Conservation (phyloP, 2,329 filamentous ascomycete genomes). For the Thyridium curvatum region DNA sequence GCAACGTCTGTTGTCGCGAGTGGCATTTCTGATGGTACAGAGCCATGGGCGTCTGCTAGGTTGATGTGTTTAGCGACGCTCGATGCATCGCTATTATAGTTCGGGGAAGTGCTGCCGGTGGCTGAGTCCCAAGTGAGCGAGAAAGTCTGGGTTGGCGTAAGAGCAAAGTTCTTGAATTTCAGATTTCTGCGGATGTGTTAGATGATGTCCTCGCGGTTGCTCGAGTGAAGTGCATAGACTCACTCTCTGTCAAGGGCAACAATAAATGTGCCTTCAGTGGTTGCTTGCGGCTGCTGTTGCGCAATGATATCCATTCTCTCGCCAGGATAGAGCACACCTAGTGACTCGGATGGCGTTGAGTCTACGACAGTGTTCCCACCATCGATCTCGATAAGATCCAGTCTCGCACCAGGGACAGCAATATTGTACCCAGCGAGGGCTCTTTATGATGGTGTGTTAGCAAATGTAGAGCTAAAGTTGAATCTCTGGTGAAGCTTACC, state of each 20-base stretch:
- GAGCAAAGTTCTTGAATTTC: conserved; percentile 8
- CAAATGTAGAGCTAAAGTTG: not conserved
- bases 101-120: no score
- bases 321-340: conserved; percentile 6
- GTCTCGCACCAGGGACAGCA: conserved; percentile 4
- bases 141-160: conserved; percentile 4
- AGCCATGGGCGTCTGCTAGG: no score
- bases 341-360: not conserved
- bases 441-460: conserved; percentile 1
- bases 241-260: conserved; percentile 10
- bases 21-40: no score
- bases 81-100: no score
- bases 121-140: no score
- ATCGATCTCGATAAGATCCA: conserved; percentile 12
- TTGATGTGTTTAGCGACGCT: no score
- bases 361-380: conserved; percentile 7
- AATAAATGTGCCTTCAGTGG: not conserved
- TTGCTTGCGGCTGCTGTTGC: not conserved
- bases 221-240: not conserved
- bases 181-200: conserved; percentile 3
- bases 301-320: conserved; percentile 6
- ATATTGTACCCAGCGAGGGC: conserved; percentile 11
- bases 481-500: not conserved
- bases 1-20: no score
- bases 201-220: not conserved